Base-by-base conservation (phyloP, 768 basidiomycete genomes). In the Russula sp. region DNA sequence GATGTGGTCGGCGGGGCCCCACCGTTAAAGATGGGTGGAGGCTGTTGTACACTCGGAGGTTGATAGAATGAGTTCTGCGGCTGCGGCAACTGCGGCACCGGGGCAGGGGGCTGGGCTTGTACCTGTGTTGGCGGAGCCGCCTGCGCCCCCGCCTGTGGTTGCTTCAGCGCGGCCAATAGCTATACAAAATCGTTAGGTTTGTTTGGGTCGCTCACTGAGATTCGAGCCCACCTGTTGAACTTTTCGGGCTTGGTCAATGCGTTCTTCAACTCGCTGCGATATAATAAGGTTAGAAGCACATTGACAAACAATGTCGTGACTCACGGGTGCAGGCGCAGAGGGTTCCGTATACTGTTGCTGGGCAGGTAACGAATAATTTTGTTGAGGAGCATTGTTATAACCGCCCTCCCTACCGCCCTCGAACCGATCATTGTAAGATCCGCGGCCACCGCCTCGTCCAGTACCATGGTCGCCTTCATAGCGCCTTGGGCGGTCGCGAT, bases 221-320 rank as follows among this genome's bases (percentile, higher is more conserved):
- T 40, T 40, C 1, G 8, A 57, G 55, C 34, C 22, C 18, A 86
- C 84, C 70, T 92, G 89, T 72, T 94, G 92, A 10, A 94, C 91
- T 74, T 84, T 89, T 61, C 87, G 84, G 9, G 92, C 92, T 79
- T 94, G 90, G 71, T 95, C 93, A 22, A 95, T 78, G 14, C 92
- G 88, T 56, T 94, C 91, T 63, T 94, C 90, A 13, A 77, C 74
- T 46, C 80, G 76, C 83, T 85, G 38, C 6, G 49, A 34, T 18
- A 53, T 13, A 22, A 56, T n/a, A 24, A 13, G 36, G 48, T 65
- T 36, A 61, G 30, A 56, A 8, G 13, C 13, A 20, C 52, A 26
- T 36, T 42, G 32, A 20, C 32, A 20, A 16, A 2, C 0, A 34
- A 14, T 7, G 20, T 30, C 36, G n/a, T 48, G 32, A 30, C 77